These are phyloP conservation scores for Jimgerdemannia flammicorona DNA, from an alignment of 192 early-diverging fungal species.

Conservation along the genomic window DNA sequence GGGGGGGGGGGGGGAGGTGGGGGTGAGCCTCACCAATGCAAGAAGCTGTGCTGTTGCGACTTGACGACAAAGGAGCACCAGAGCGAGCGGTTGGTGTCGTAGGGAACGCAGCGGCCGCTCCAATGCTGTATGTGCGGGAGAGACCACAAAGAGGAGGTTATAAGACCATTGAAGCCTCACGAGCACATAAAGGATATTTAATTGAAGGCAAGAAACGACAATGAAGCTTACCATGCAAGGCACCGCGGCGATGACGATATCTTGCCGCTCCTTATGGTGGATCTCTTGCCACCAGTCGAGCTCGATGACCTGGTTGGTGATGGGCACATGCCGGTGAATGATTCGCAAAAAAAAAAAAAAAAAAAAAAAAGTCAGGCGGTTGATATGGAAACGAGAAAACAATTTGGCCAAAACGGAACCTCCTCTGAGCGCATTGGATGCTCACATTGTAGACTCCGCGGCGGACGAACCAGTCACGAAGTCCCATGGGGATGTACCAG, in stretches of 20 bases:
- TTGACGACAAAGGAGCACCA: conserved; percentile 52
- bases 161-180: neutral
- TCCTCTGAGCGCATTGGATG: neutral
- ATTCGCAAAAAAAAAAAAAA: too few species aligned
- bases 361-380: too few species aligned
- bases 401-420: neutral
- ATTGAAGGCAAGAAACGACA: neutral
- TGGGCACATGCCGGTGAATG: neutral
- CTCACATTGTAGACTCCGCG: conserved; percentile 44
- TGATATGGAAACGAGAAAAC: neutral
- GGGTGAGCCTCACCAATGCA: conserved; percentile 33
- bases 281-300: conserved; percentile 59
- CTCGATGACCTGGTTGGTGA: conserved; percentile 37
- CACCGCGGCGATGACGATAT: conserved; percentile 35
- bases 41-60: conserved; percentile 32
- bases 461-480: conserved; percentile 40
- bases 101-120: conserved; percentile 35
- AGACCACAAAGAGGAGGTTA: neutral
- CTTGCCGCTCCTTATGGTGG: conserved; percentile 32
- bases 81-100: conserved; percentile 40
- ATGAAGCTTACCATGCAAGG: conserved; percentile 33
- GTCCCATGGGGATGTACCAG: conserved; percentile 54
- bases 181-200: neutral
- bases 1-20: too few species aligned
- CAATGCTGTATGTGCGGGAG: conserved; percentile 24